phyloP scores from a whole-genome alignment of 192 early-diverging fungal genomes.

The Backusella liffmaniae region DNA sequence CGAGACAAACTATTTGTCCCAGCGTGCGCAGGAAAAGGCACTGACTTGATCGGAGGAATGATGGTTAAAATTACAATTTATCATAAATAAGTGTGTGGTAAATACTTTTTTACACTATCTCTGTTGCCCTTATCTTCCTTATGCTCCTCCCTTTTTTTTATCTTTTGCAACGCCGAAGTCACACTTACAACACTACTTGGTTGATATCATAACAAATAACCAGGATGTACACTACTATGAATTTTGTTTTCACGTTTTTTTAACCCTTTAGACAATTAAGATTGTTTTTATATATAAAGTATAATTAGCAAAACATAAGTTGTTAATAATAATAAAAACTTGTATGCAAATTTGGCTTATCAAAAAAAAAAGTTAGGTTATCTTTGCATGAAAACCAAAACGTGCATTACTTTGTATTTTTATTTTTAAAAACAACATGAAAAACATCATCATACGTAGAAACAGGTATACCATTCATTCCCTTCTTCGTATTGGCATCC shows the following conservation, averaged over 20 bases:
- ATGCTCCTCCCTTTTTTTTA: neutral
- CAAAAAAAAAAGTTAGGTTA: neutral
- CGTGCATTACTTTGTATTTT: conserved; percentile 19
- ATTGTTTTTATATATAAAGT: neutral
- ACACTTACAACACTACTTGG: neutral
- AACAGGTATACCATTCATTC: conserved; percentile 79
- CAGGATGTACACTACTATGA: neutral
- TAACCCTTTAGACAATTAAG: neutral
- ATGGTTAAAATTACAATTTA: neutral
- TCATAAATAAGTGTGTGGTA: neutral
- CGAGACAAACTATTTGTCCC: neutral
- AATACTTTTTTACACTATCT: neutral
- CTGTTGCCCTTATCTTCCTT: neutral
- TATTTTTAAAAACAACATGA: conserved; percentile 46
- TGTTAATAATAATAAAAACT: neutral
- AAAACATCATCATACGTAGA: conserved; percentile 77
- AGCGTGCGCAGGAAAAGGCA: neutral
- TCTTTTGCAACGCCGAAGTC: neutral
- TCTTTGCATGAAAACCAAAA: neutral
- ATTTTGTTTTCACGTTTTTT: neutral
- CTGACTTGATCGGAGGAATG: neutral
- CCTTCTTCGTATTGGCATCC: conserved; percentile 86
- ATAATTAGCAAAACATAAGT: neutral
- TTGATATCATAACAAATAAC: neutral
- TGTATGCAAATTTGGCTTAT: neutral